Evolutionary conservation across 495 filamentous ascomycete genomes (phyloP).

Genomic region (Pseudomonodictys pantanalensis): DNA sequence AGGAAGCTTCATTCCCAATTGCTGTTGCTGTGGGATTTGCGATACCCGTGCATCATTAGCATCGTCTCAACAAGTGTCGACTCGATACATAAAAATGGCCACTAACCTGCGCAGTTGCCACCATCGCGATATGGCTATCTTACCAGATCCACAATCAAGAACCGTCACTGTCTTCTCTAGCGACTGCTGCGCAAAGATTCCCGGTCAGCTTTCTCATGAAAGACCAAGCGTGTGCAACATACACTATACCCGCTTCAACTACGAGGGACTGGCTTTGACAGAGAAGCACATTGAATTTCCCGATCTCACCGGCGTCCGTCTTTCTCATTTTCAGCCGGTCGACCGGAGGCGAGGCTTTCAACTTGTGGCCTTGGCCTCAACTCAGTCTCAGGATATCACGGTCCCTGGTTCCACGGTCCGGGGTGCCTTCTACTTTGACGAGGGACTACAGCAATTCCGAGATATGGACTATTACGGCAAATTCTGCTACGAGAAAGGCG

Average conservation of each 20-base stretch:
- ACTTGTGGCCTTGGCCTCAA: too few relatives aligned
- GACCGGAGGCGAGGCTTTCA: too few relatives aligned
- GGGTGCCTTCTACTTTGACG: slow-evolving; percentile 8
- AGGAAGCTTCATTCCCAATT: too few relatives aligned
- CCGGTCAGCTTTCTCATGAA: not conserved
- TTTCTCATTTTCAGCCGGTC: too few relatives aligned
- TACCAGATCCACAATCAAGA: not conserved
- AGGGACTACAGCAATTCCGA: not conserved
- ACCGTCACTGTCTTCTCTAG: not conserved
- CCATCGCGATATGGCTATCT: not conserved
- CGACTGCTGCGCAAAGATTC: not conserved
- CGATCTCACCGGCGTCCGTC: too few relatives aligned
- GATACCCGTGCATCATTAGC: too few relatives aligned
- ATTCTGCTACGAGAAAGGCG: not conserved
- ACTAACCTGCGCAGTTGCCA: not conserved
- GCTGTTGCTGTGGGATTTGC: too few relatives aligned
- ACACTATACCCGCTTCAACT: not conserved
- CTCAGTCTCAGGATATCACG: too few relatives aligned
- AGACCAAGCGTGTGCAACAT: not conserved
- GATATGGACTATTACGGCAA: not conserved
- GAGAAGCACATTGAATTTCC: too few relatives aligned
- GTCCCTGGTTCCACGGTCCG: too few relatives aligned
- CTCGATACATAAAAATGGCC: not conserved
- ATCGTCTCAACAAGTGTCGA: not conserved
- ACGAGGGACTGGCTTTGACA: too few relatives aligned